These are phyloP conservation scores for Phytophthora europaea DNA, from an alignment of 352 stramenopile genomes.

Conservation along the genomic window DNA sequence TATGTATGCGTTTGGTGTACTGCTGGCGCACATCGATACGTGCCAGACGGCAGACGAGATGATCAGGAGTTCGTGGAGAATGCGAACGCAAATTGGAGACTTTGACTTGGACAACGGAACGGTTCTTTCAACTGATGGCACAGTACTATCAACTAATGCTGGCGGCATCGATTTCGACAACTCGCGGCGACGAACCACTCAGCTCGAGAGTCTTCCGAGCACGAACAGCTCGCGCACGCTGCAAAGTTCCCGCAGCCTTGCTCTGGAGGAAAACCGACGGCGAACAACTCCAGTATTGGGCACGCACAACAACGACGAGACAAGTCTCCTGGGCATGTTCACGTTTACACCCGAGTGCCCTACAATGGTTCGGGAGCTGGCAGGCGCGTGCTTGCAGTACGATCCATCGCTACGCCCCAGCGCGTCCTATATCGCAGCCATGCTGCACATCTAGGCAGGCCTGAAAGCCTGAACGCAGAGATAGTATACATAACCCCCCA, in stretches of 20 bases:
- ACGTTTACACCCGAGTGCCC: constrained; percentile 79
- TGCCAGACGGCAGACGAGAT: constrained; percentile 71
- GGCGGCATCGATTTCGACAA: constrained; percentile 24
- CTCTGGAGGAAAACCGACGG: constrained; percentile 39
- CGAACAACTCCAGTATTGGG: constrained; percentile 42
- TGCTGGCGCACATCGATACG: constrained; percentile 71
- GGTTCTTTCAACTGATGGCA: constrained; percentile 44
- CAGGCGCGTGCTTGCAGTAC: constrained; percentile 70
- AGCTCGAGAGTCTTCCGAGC: constrained; percentile 38
- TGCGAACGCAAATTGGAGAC: constrained; percentile 55
- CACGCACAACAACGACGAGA: constrained; percentile 39
- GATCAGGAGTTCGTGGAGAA: constrained; percentile 65
- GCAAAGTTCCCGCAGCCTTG: constrained; percentile 34
- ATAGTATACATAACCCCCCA: constrained; percentile 30
- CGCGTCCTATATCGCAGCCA: constrained; percentile 79
- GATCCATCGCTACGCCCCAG: constrained; percentile 78
- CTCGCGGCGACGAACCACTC: constrained; percentile 41
- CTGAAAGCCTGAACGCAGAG: constrained; percentile 14
- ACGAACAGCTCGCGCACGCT: constrained; percentile 23
- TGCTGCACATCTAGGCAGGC: constrained; percentile 58
- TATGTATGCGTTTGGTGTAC: constrained; percentile 80
- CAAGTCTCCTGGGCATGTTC: constrained; percentile 68
- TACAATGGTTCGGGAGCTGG: constrained; percentile 61
- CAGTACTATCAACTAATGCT: constrained; percentile 36
- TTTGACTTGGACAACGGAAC: constrained; percentile 37